These are phyloP conservation scores for Xylariaceae sp. DNA, from an alignment of 2,329 filamentous ascomycete species.

Conservation along the genomic window DNA sequence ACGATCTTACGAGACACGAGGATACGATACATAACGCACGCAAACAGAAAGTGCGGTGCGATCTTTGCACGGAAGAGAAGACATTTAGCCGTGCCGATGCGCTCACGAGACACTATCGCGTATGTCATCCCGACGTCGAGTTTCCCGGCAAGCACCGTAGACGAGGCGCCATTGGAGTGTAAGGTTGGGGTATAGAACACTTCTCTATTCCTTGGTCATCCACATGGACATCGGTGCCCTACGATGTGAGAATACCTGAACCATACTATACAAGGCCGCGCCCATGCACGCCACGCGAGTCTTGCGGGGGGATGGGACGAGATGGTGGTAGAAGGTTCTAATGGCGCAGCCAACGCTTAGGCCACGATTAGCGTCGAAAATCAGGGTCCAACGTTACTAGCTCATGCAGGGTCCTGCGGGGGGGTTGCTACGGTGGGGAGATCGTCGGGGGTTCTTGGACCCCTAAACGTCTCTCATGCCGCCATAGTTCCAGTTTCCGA, in stretches of 20 bases:
- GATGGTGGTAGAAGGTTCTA: constrained; percentile 23
- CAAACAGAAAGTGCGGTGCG: constrained; percentile 93
- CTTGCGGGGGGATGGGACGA: constrained; percentile 5
- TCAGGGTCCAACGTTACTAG: constrained; percentile 39
- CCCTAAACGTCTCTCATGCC: constrained; percentile 2
- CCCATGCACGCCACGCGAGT: constrained; percentile 1
- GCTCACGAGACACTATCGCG: constrained; percentile 89
- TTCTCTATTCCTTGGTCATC: constrained; percentile 5
- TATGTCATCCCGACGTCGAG: constrained; percentile 89
- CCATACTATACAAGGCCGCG: neutral
- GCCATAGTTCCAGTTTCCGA: constrained; percentile 1
- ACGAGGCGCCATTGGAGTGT: constrained; percentile 37
- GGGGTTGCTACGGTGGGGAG: neutral
- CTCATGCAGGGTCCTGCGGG: constrained; percentile 40
- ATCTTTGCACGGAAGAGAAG: constrained; percentile 94
- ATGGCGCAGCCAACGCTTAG: constrained; percentile 6
- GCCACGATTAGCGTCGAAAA: constrained; percentile 19
- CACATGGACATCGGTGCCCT: neutral
- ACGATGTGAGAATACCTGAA: no score
- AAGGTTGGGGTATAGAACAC: neutral
- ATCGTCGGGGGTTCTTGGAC: constrained; percentile 10
- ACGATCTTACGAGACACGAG: constrained; percentile 95
- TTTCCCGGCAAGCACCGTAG: constrained; percentile 69
- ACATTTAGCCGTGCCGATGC: constrained; percentile 96
- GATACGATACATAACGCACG: constrained; percentile 96